Evolutionary conservation across 805 yeast genomes (phyloP).

Genomic region (Wickerhamiella occidentalis): DNA sequence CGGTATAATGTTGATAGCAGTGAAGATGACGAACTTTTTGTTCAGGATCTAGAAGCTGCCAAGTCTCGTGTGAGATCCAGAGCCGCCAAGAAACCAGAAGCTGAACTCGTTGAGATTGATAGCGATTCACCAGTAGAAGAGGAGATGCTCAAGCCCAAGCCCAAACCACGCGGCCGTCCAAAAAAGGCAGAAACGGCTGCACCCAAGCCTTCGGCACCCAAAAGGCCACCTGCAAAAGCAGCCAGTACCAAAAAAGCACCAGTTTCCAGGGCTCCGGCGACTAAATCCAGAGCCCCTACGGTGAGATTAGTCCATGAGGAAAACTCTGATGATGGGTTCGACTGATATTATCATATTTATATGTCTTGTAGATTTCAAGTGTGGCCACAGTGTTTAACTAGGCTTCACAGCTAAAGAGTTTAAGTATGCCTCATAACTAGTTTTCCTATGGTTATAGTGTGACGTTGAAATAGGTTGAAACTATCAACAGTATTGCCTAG

Average conservation of each 20-base stretch:
- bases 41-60: neutral
- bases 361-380: no score
- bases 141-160: neutral
- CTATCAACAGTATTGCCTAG: no score
- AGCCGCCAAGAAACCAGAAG: neutral
- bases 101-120: neutral
- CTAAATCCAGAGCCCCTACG: neutral
- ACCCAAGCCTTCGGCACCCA: neutral
- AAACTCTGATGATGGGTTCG: conserved; percentile 13
- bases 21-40: neutral
- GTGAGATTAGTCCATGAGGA: neutral
- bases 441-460: no score
- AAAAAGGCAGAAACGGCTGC: neutral
- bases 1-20: neutral
- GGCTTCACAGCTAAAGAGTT: no score
- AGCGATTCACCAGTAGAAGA: conserved; percentile 1
- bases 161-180: neutral
- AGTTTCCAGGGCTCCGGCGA: neutral
- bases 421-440: no score
- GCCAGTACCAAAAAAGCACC: neutral
- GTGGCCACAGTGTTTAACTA: no score
- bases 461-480: no score
- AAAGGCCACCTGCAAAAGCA: neutral
- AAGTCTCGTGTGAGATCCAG: neutral
- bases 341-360: neutral